Percentiles rank a stretch among this genome's conserved stretches.
Conservation (phyloP, 1,139 yeast genomes). For the Candida sp. region DNA sequence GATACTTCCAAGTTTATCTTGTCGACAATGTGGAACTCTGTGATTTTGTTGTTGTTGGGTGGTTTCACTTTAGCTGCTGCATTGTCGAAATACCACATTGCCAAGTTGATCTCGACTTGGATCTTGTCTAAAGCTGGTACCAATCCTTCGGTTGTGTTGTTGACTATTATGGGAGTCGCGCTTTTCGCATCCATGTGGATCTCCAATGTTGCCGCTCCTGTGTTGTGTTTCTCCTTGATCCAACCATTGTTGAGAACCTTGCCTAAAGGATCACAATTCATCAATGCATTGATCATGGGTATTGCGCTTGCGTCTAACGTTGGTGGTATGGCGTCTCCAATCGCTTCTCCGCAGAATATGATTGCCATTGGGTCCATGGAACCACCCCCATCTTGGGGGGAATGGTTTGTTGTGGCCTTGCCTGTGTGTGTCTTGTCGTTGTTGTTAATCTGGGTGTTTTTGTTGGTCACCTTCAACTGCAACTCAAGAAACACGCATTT, state of each 20-base stretch:
- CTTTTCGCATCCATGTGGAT: constrained; percentile 80
- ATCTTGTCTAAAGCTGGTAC: constrained; percentile 68
- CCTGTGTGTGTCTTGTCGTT: constrained; percentile 65
- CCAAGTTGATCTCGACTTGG: constrained; percentile 69
- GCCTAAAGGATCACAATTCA: constrained; percentile 64
- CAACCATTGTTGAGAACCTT: constrained; percentile 67
- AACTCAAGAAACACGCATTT: constrained; percentile 43
- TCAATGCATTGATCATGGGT: constrained; percentile 68
- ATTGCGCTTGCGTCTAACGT: constrained; percentile 74
- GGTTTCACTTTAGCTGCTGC: constrained; percentile 81
- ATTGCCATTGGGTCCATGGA: constrained; percentile 71
- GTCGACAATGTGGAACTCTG: constrained; percentile 75
- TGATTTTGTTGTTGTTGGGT: constrained; percentile 68
- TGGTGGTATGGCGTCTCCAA: constrained; percentile 88
- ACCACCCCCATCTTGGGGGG: constrained; percentile 78
- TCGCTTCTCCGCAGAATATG: constrained; percentile 79
- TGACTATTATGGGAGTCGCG: constrained; percentile 71
- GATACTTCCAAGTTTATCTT: constrained; percentile 60
- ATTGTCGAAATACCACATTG: constrained; percentile 70
- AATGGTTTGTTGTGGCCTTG: constrained; percentile 72
- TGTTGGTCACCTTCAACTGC: constrained; percentile 60
- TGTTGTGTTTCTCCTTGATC: constrained; percentile 68
- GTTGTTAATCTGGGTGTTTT: constrained; percentile 58
- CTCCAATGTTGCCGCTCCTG: constrained; percentile 81
- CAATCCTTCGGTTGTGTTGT: constrained; percentile 62